Evolutionary conservation across 805 yeast species (phyloP), one percentile per base, ranked within the genome.

Genomic region (Candida dajiaensis): DNA sequence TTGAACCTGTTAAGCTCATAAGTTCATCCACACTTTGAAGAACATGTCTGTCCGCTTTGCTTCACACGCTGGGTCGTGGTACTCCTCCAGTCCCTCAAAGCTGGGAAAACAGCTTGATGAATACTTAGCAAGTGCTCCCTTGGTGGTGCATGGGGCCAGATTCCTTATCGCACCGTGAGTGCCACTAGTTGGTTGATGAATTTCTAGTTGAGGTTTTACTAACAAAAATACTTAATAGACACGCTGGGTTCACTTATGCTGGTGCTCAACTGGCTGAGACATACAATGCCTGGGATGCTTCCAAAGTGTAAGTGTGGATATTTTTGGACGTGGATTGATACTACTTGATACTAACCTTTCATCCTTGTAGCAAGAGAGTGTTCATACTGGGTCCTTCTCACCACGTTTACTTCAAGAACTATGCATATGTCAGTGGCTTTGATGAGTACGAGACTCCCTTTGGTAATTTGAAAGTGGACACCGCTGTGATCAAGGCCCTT

Each of bases 1-100:
- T 25, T 6, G 25, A 22, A 22, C 25, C 25, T 9, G 9, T 22
- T 9, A 22, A 22, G 9, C 25, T 6, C n/a, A n/a, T n/a, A 9
- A 22, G 9, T 22, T 22, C 13, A 13, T 3, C n/a, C 31, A 12
- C n/a, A 28, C 31, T 4, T 28, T 4, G 6, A 28, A 28, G 31
- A 18, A 5, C 8, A 33, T 33, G 36, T 33, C 36, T 33, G 36
- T 33, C 18, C 22, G 64, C 41, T n/a, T 33, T 5, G 61, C 62
- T 0, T 75, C 95, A 2, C 97, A 92, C 63, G 83, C 97, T 3
- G 98, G 98, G 2, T 65, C 89, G 2, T 92, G 99, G 99, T 92
- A 94, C 63, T 56, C 80, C 2, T 70, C 70, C 13, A 71, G 73
- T 40, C 54, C 72, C 0, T 38, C 56, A 2, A 61, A 58, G 19